Evolutionary conservation across 2,329 filamentous ascomycete genomes (phyloP).

Genomic region (Monosporascus sp.): DNA sequence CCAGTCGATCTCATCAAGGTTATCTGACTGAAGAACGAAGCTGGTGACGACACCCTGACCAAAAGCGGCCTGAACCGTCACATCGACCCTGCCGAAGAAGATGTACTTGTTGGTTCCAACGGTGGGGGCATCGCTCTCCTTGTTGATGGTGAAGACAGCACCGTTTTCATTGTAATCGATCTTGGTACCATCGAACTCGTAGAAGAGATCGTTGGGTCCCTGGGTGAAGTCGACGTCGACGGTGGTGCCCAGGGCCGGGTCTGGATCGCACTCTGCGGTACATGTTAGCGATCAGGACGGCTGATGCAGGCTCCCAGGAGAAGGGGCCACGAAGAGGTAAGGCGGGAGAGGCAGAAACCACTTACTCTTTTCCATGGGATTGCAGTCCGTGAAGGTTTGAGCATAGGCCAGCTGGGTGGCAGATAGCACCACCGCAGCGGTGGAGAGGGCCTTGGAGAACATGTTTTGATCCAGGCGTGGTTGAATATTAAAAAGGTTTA

Average conservation of each 20-base stretch:
- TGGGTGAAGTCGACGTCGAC: conserved; percentile 69
- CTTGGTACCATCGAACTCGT: conserved; percentile 39
- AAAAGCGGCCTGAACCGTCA: conserved; percentile 70
- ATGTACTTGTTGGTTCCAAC: conserved; percentile 82
- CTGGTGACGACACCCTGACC: conserved; percentile 87
- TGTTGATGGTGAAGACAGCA: conserved; percentile 61
- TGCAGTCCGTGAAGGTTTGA: conserved; percentile 53
- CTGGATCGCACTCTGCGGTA: conserved; percentile 57
- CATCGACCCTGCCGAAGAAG: conserved; percentile 89
- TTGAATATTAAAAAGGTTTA: background rate
- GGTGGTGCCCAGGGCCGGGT: conserved; percentile 68
- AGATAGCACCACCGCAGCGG: conserved; percentile 43
- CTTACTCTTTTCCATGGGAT: conserved; percentile 48
- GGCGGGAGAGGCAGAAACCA: background rate
- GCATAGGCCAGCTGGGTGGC: conserved; percentile 45
- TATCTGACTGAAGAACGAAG: conserved; percentile 82
- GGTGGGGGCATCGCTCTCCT: conserved; percentile 61
- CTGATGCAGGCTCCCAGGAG: background rate
- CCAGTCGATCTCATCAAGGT: conserved; percentile 93
- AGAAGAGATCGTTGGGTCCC: conserved; percentile 57
- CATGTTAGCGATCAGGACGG: conserved; percentile 13
- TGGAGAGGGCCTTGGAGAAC: conserved; percentile 41
- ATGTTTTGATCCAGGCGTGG: conserved; percentile 22
- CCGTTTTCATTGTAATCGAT: conserved; percentile 44
- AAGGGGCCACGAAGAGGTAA: background rate